Conservation (phyloP, 495 filamentous ascomycete species). For the Daldinia grandis region DNA sequence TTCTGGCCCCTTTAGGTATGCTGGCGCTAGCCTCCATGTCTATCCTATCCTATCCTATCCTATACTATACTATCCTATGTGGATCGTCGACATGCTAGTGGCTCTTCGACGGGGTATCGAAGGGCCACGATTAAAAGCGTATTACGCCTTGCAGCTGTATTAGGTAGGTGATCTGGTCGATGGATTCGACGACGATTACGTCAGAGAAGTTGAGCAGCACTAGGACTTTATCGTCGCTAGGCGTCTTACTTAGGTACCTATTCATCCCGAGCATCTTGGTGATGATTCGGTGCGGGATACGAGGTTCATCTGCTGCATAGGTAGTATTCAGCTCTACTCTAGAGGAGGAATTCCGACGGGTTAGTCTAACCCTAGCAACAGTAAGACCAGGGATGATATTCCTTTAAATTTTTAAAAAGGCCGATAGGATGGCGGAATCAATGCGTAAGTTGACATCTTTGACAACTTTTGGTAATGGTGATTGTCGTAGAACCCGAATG, state of each 20-base stretch:
- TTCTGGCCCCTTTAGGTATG: neutral
- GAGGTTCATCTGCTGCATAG: neutral
- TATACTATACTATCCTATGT: neutral
- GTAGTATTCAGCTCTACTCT: neutral
- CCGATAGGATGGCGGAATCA: constrained; percentile 16
- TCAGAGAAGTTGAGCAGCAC: neutral
- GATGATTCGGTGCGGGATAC: neutral
- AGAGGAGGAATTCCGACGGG: neutral
- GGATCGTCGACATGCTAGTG: neutral
- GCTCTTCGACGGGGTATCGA: neutral
- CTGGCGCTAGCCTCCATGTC: neutral
- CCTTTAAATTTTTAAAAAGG: constrained; percentile 7
- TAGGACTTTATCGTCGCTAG: neutral
- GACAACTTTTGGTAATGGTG: neutral
- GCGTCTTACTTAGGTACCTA: too few relatives aligned
- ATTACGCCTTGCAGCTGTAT: neutral
- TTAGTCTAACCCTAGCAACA: neutral
- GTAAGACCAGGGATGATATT: constrained; percentile 15
- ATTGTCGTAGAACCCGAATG: too few relatives aligned
- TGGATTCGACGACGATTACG: neutral
- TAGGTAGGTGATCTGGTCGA: neutral
- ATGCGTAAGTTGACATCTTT: constrained; percentile 15
- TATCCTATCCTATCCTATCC: neutral
- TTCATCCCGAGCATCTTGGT: neutral
- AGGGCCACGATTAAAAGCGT: neutral